Evolutionary conservation across 345 rosid genomes (phyloP), one percentile per base, ranked within the genome.

Genomic region (Hirschfeldia incana): DNA sequence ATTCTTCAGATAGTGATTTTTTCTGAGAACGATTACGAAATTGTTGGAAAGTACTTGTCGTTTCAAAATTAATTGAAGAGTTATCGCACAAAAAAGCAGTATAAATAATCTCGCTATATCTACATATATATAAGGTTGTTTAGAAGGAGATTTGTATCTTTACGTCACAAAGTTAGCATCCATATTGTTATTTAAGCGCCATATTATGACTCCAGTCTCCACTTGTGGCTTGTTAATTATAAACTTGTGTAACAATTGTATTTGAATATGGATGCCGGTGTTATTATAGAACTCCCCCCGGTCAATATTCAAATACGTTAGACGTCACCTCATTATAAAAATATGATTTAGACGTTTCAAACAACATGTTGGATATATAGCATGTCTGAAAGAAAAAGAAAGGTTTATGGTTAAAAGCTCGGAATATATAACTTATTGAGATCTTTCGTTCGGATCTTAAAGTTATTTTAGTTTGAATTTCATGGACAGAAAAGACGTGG

Each of bases 271-370:
- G 36, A 28, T 65, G 70, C 60, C 60, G 70, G 74, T 62, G 44
- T 30, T 74, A 67, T 33, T 58, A 70, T 67, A 44, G 66, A 67
- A 68, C 60, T 34, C 34, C 34, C 13, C 15, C 27, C 59, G 46
- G 74, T 68, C 78, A 79, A 79, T 49, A 79, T 61, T 79, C 59
- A 46, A 61, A 67, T 60, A 59, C 17, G 12, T 60, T 30, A 27
- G 64, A 9, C 64, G 64, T 59, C 32, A 66, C 73, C 53, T 65
- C 72, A 32, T 9, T 42, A 33, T 21, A 44, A 65, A 78, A 16
- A 27, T 59, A 8, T 30, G 2, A 61, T 6, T 13, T 12, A 53
- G 36, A 69, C 74, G 30, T 68, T 46, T 13, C 26, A 33, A 32
- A 55, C 46, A 46, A 68, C 53, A 68, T 28, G 60, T n/a, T 68